A percentile compares a stretch with the other conserved stretches of the same genome.
phyloP scores from a whole-genome alignment of 768 basidiomycete species.

The Sarcodon aspratus region DNA sequence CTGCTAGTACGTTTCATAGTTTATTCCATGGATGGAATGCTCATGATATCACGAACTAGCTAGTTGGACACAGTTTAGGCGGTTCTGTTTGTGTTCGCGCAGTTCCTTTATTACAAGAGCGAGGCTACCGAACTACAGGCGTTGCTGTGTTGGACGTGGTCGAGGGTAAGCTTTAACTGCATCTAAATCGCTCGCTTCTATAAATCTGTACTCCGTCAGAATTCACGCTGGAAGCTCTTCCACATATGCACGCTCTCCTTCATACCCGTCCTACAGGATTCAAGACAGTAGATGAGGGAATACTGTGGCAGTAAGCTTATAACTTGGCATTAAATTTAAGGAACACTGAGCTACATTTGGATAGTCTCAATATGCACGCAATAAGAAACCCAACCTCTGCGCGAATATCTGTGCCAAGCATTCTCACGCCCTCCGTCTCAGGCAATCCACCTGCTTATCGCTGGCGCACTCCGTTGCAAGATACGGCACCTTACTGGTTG shows the following conservation, averaged over 20 bases:
- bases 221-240: constrained; percentile 86
- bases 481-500: constrained; percentile 84
- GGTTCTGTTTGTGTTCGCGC: constrained; percentile 78
- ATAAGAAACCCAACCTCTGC: constrained; percentile 78
- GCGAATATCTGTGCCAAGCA: constrained; percentile 78
- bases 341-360: not conserved
- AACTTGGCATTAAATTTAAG: not conserved
- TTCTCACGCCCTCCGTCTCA: constrained; percentile 38
- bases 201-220: constrained; percentile 33
- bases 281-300: constrained; percentile 68
- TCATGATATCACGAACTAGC: constrained; percentile 23
- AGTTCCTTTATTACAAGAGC: constrained; percentile 52
- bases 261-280: constrained; percentile 83
- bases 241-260: constrained; percentile 84
- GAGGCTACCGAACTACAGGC: constrained; percentile 62
- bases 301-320: constrained; percentile 87
- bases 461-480: constrained; percentile 80
- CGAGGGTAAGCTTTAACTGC: constrained; percentile 42
- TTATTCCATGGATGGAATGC: not conserved
- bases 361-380: constrained; percentile 67
- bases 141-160: constrained; percentile 83
- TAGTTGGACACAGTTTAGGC: constrained; percentile 96
- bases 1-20: constrained; percentile 49
- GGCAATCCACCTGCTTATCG: constrained; percentile 31
- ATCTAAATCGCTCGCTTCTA: not conserved